Evolutionary conservation across 768 basidiomycete species (phyloP), one percentile per base, ranked within the genome.

Genomic region (Suillus spraguei): DNA sequence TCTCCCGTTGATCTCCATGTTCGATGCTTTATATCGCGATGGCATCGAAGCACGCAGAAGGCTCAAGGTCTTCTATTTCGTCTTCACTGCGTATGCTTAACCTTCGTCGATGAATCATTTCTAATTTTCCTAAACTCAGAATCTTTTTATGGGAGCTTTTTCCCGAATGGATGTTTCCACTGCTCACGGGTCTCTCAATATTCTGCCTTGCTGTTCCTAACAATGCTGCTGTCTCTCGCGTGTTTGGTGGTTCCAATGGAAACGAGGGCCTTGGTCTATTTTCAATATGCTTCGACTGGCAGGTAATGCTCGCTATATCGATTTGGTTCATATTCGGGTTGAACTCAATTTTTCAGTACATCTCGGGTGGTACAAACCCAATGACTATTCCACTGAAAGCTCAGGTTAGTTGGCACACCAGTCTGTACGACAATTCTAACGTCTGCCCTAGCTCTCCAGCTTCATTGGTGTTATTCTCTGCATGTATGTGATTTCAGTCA

Each of bases 181-280:
- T 69, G 82, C 83, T 86, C 55, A 86, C 85, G 6, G 85, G 85
- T 38, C 77, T 87, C 61, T 83, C 82, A 20, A 79, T 87, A 36
- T 82, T 86, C 73, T 86, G 86, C 66, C 76, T 86, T 32, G 84
- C 80, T 1, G 78, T 81, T 54, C 80, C 79, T 49, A 72, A 86
- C 20, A 83, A 78, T 59, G 67, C 83, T 0, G 78, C 79, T 72
- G 77, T 87, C 63, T 82, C 85, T 0, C 78, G 82, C 33, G 75
- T 87, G 36, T 87, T 88, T 67, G 87, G 87, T 59, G 87, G 87
- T 46, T 84, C 81, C 44, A 82, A 84, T 38, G 87, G 81, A 61
- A 87, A 89, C 61, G 86, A 88, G 71, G 87, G 87, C 8, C 79
- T 88, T 47, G 87, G 86, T 13, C 72, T 84, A 59, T 81, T 89